Evolutionary conservation across 2,329 filamentous ascomycete genomes (phyloP).

Genomic region (Aspergillus oerlinghausenensis): DNA sequence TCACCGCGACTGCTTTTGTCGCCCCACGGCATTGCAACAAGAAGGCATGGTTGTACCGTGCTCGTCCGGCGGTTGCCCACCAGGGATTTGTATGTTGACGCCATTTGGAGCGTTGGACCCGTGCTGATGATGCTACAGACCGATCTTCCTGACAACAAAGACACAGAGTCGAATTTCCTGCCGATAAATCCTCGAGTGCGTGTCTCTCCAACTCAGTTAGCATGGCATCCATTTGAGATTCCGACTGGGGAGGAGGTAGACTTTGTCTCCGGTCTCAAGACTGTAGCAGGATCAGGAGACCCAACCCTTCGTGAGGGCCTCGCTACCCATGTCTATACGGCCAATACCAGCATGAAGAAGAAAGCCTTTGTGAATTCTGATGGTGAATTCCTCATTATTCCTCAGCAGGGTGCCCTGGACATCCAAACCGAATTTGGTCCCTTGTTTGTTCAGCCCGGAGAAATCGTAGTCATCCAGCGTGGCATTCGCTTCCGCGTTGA

Average conservation of each 20-base stretch:
- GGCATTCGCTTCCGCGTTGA: slow-evolving; percentile 62
- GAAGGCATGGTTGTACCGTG: slow-evolving; percentile 57
- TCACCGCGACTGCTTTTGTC: slow-evolving; percentile 58
- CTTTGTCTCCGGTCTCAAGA: slow-evolving; percentile 52
- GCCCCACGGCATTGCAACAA: slow-evolving; percentile 54
- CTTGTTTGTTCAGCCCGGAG: slow-evolving; percentile 62
- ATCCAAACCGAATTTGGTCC: slow-evolving; percentile 65
- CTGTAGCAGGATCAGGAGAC: slow-evolving; percentile 54
- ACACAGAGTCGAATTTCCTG: slow-evolving; percentile 31
- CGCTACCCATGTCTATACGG: slow-evolving; percentile 53
- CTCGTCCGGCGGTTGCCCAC: slow-evolving; percentile 53
- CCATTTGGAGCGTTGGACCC: too few species aligned
- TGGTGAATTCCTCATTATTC: slow-evolving; percentile 62
- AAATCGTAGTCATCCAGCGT: slow-evolving; percentile 62
- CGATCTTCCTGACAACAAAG: slow-evolving; percentile 40
- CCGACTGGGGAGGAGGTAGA: slow-evolving; percentile 47
- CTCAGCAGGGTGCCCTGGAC: slow-evolving; percentile 60
- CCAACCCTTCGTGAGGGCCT: slow-evolving; percentile 54
- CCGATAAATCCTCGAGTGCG: slow-evolving; percentile 50
- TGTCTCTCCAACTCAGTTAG: slow-evolving; percentile 52
- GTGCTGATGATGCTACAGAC: slow-evolving; percentile 30
- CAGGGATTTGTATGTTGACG: slow-evolving; percentile 43
- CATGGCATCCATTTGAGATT: slow-evolving; percentile 55
- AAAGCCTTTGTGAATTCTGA: slow-evolving; percentile 59
- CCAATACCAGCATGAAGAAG: slow-evolving; percentile 53